Base-by-base conservation (phyloP, 352 stramenopile species). In the Hyaloperonospora arabidopsidis region DNA sequence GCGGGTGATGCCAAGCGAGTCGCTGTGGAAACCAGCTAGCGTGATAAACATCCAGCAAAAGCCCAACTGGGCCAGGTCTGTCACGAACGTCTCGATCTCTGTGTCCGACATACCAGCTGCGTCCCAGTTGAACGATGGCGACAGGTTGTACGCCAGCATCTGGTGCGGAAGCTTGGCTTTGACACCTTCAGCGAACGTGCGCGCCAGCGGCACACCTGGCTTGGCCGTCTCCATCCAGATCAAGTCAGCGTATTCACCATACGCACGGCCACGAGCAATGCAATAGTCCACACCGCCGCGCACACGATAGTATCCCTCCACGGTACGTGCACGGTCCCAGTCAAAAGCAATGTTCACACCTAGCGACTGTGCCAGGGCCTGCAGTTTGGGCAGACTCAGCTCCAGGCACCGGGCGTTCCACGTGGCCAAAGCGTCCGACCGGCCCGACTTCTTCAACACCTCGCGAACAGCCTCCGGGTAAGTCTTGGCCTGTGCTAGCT, bases 1-100 rank as follows among this genome's bases (percentile, higher is more conserved):
- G 50, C 95, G 79, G 1, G 95, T 97, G 34, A 97, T 97, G 65
- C 95, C 86, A 25, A 98, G 86, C 49, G 94, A 97, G 72, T 98
- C 96, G 43, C 87, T 93, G 83, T 99, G 96, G 81, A 98, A 98
- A 54, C 96, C 96, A 49, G 95, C 95, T 40, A 99, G 82, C 45
- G 96, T 99, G 57, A 98, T 98, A 72, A 99, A 99, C 78, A 98
- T 95, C 93, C 94, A 99, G 48, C 89, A 94, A 73, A 97, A 98
- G 54, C 96, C 96, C 51, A 98, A 76, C 36, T 83, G 79, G 25
- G 87, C 96, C 36, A 99, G 75, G 53, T 98, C 94, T 41, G 94
- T 85, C 57, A 98, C 97, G 73, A 98, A 98, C 18, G 72, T 83
- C 41, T 84, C 78, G 54, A 98, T 95, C 65, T 98, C 72, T 25